Conservation (phyloP, 23 red algal species). For the Gracilariopsis chorda region DNA sequence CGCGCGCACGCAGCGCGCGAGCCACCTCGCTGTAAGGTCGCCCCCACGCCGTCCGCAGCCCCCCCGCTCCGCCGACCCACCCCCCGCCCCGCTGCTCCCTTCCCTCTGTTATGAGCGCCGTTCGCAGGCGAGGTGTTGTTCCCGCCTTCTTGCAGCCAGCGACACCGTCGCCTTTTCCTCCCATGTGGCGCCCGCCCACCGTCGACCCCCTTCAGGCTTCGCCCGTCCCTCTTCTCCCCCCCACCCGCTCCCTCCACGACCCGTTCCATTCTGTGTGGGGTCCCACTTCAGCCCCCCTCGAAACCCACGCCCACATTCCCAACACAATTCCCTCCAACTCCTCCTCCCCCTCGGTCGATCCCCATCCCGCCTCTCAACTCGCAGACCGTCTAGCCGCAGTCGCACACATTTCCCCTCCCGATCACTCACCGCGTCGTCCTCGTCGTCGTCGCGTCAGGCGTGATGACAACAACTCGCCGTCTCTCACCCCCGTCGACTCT, state of each 20-base stretch:
- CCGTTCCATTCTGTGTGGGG: background rate
- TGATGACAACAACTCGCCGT: background rate
- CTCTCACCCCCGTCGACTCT: background rate
- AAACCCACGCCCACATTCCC: background rate
- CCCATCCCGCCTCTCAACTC: background rate
- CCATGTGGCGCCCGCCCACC: slow-evolving; percentile 16
- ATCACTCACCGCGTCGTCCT: slow-evolving; percentile 3
- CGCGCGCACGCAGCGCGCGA: background rate
- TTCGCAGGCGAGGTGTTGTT: background rate
- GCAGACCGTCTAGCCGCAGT: slow-evolving; percentile 7
- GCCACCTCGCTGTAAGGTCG: slow-evolving; percentile 23
- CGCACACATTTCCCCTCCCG: background rate
- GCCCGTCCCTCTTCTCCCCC: slow-evolving; percentile 9
- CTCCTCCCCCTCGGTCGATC: background rate
- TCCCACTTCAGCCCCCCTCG: background rate
- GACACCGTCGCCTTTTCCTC: background rate
- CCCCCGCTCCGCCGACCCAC: background rate
- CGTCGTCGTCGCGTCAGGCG: background rate
- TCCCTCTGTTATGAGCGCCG: background rate
- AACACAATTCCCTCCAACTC: background rate
- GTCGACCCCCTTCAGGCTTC: background rate
- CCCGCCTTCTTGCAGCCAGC: background rate
- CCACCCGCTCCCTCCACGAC: background rate
- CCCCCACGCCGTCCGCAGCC: background rate
- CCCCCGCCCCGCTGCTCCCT: background rate